Conservation (phyloP, 441 rosid genomes). For the Hura crepitans region DNA sequence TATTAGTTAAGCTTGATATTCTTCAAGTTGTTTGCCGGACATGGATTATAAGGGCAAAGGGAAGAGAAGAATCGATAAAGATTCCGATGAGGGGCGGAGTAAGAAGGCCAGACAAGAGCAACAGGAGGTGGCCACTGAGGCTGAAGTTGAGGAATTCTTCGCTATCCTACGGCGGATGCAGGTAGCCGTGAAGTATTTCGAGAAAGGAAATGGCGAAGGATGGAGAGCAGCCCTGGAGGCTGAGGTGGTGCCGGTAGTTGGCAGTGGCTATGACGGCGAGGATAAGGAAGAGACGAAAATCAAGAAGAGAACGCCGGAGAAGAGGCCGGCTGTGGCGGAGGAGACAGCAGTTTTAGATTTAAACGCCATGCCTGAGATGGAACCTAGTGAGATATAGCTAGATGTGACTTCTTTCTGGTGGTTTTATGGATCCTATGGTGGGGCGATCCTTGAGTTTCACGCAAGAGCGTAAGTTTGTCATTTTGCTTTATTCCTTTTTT, state of each 20-base stretch:
- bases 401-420: too few relatives aligned
- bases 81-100: conserved; percentile 18
- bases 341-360: conserved; percentile 23
- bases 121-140: conserved; percentile 24
- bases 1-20: neutral
- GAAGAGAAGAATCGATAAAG: conserved; percentile 5
- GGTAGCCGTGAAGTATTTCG: conserved; percentile 29
- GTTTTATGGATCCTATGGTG: neutral
- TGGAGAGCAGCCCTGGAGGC: conserved; percentile 24
- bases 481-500: too few relatives aligned
- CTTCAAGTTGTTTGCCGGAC: neutral
- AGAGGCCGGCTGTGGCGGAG: conserved; percentile 1
- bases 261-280: neutral
- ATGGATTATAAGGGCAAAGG: conserved; percentile 17
- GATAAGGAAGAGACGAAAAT: neutral
- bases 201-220: conserved; percentile 16
- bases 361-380: conserved; percentile 27
- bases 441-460: too few relatives aligned
- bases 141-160: conserved; percentile 41
- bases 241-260: conserved; percentile 11
- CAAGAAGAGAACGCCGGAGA: neutral
- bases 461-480: too few relatives aligned
- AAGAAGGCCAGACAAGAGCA: conserved; percentile 24
- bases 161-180: conserved; percentile 34
- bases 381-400: neutral